Evolutionary conservation across 2,329 filamentous ascomycete genomes (phyloP).

Genomic region (Stemphylium lycopersici): DNA sequence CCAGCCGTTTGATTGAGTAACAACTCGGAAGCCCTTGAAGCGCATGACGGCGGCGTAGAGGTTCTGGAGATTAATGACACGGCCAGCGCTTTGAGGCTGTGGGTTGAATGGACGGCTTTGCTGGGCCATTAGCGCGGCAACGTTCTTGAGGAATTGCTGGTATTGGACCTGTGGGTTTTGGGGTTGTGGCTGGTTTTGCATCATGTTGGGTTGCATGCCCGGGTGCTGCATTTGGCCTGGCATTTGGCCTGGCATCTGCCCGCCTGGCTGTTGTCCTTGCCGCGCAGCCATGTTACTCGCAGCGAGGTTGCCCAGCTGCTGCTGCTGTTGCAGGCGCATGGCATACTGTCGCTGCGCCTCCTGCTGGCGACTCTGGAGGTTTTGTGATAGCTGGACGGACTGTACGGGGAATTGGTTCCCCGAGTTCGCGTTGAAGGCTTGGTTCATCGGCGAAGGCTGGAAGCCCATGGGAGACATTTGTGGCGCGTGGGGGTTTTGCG

Average conservation of each 20-base stretch:
- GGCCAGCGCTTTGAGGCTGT: slow-evolving; percentile 74
- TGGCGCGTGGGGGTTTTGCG: slow-evolving; percentile 69
- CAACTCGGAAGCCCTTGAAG: slow-evolving; percentile 75
- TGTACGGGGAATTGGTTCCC: slow-evolving; percentile 54
- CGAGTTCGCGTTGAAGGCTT: slow-evolving; percentile 49
- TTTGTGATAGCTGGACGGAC: slow-evolving; percentile 57
- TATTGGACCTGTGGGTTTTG: slow-evolving; percentile 24
- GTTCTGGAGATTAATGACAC: slow-evolving; percentile 74
- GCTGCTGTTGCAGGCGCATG: slow-evolving; percentile 76
- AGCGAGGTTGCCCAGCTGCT: slow-evolving; percentile 59
- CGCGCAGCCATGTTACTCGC: slow-evolving; percentile 49
- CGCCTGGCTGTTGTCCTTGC: slow-evolving; percentile 46
- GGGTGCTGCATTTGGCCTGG: slow-evolving; percentile 33
- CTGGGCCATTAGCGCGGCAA: slow-evolving; percentile 77
- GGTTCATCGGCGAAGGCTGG: slow-evolving; percentile 45
- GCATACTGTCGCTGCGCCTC: slow-evolving; percentile 83
- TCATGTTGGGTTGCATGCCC: slow-evolving; percentile 42
- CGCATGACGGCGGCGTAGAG: slow-evolving; percentile 81
- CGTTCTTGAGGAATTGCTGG: slow-evolving; percentile 66
- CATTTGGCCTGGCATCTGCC: slow-evolving; percentile 44
- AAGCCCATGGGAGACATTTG: slow-evolving; percentile 51
- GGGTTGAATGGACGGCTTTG: slow-evolving; percentile 75
- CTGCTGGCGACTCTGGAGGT: slow-evolving; percentile 57
- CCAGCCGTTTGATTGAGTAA: slow-evolving; percentile 76
- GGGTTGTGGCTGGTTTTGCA: slow-evolving; percentile 30